Base-by-base conservation (phyloP, 225 moss, liverwort and hornwort genomes). In the Climacium dendroides region DNA sequence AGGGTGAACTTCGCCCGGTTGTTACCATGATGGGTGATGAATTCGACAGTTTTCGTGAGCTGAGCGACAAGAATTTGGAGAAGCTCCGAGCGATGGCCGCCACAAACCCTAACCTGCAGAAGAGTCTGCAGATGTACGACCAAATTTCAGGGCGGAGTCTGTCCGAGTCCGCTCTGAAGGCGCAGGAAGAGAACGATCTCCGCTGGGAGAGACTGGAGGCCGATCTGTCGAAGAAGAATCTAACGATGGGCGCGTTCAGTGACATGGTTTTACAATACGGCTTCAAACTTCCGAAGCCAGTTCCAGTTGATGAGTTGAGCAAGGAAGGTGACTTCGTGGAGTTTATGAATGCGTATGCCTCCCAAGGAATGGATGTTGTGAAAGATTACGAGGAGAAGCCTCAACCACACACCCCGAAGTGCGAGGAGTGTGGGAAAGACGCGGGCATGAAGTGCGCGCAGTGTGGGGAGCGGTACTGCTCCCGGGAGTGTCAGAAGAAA, bases 391-490 rank as follows among this genome's bases (percentile, higher is more conserved):
- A 94, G 72, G 76, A 18, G 85, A 88, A 91, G 85, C 41, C 65
- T 22, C 52, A 80, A 55, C 32, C 83, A 19, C 45, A n/a, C 53
- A n/a, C 65, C 24, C 77, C 78, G 11, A 90, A 82, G 65, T 93
- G 94, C 43, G 89, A 89, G 60, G 82, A 87, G 58, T 94, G 94
- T 84, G 81, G 81, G 19, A 84, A 86, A 72, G 85, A 61, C 39
- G 91, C 91, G 24, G 82, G 80, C 48, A 54, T 91, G 91, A 91
- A 86, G 28, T 94, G 94, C 87, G 83, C 90, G 80, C 88, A 91
- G 69, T 94, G 93, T 63, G 90, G 93, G 10, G 81, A 81, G 67
- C 84, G 81, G 28, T 94, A 94, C 75, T 94, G 93, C 90, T 93
- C 91, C 7, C 83, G 7, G 50, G 90, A 87, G 80, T 93, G 93